Percentiles rank a stretch among this genome's conserved stretches.
Evolutionary conservation across 169 alveolate species (phyloP).

Genomic region (Cryptosporidium xiaoi): DNA sequence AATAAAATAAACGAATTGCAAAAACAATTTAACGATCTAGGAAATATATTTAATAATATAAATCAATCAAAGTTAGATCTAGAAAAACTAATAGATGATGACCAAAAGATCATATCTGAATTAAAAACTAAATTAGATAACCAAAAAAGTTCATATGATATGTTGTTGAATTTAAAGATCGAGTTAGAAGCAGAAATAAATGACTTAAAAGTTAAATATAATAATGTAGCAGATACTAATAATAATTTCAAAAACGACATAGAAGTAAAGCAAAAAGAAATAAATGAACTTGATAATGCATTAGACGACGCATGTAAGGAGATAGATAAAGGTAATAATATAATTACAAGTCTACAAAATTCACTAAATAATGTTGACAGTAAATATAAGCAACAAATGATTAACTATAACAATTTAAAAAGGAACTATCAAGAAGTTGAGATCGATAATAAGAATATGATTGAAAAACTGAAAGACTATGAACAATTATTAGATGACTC

Average conservation of each 20-base stretch:
- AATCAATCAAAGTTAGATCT: constrained; percentile 27
- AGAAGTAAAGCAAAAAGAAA: constrained; percentile 41
- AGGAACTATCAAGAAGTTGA: constrained; percentile 55
- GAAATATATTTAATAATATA: constrained; percentile 11
- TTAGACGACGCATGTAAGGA: constrained; percentile 68
- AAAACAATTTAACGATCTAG: constrained; percentile 26
- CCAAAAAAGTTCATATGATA: constrained; percentile 5
- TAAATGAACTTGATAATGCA: constrained; percentile 42
- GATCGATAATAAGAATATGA: not conserved
- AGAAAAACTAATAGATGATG: constrained; percentile 34
- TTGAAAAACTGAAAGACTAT: constrained; percentile 30
- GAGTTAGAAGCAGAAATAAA: constrained; percentile 42
- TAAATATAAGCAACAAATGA: constrained; percentile 65
- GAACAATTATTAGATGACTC: constrained; percentile 61
- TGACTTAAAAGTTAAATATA: constrained; percentile 31
- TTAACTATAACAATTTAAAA: constrained; percentile 30
- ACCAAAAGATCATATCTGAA: not conserved
- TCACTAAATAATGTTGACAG: constrained; percentile 45
- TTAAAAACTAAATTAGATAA: constrained; percentile 46
- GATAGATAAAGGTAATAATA: constrained; percentile 65
- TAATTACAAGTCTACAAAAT: constrained; percentile 59
- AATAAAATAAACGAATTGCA: constrained; percentile 17
- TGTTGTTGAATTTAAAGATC: constrained; percentile 14
- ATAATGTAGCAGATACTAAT: constrained; percentile 11
- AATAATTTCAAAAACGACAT: constrained; percentile 8